phyloP scores from a whole-genome alignment of 2,329 filamentous ascomycete species.

The Monilinia aucupariae region DNA sequence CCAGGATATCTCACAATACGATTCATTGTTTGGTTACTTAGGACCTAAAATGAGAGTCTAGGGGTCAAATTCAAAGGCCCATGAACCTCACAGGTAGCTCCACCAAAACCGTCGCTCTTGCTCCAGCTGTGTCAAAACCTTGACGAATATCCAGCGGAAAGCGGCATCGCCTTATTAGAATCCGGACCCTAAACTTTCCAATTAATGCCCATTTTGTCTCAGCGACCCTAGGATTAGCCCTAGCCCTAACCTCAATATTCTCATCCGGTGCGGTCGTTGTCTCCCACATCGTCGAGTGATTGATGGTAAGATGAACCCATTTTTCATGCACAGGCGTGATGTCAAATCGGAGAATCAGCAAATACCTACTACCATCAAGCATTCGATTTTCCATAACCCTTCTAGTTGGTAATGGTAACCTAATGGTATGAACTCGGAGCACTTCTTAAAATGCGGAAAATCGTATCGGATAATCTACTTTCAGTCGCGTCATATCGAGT shows the following conservation, averaged over 20 bases:
- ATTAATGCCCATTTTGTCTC: neutral
- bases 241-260: slow-evolving; percentile 15
- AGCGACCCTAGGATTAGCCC: neutral
- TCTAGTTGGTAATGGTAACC: slow-evolving; percentile 34
- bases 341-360: slow-evolving; percentile 36
- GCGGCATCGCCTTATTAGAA: slow-evolving; percentile 17
- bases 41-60: too few relatives aligned
- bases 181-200: slow-evolving; percentile 15
- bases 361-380: slow-evolving; percentile 34
- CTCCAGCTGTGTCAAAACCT: neutral
- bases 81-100: neutral
- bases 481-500: neutral
- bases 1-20: too few relatives aligned
- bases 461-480: slow-evolving; percentile 36
- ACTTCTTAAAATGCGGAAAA: slow-evolving; percentile 40
- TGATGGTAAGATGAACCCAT: neutral
- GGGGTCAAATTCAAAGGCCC: neutral
- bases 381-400: slow-evolving; percentile 36
- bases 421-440: slow-evolving; percentile 38
- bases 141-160: slow-evolving; percentile 17
- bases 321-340: slow-evolving; percentile 3
- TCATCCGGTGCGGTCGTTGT: slow-evolving; percentile 3
- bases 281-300: slow-evolving; percentile 7
- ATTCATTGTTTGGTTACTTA: too few relatives aligned
- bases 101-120: too few relatives aligned